Evolutionary conservation across 768 basidiomycete species (phyloP).

Genomic region (Boletellus ananas): DNA sequence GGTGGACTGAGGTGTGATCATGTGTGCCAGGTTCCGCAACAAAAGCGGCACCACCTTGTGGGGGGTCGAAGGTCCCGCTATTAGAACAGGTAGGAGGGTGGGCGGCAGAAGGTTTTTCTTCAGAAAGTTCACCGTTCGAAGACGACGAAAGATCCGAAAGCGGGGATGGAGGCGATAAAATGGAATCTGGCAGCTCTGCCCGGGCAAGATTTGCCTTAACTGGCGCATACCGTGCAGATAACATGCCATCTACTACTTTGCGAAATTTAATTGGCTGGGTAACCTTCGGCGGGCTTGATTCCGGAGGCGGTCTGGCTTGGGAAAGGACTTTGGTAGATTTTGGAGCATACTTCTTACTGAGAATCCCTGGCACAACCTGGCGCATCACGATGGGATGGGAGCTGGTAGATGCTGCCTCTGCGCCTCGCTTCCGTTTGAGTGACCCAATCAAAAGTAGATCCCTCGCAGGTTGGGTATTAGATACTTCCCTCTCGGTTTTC

Average conservation of each 20-base stretch:
- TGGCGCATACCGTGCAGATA: conserved; percentile 26
- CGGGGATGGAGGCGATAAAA: conserved; percentile 6
- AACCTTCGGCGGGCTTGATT: conserved; percentile 18
- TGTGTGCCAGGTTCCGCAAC: conserved; percentile 7
- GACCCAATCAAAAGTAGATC: conserved; percentile 10
- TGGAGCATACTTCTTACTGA: conserved; percentile 26
- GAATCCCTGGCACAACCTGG: conserved; percentile 37
- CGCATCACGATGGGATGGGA: conserved; percentile 31
- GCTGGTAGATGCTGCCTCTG: conserved; percentile 16
- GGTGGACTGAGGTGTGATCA: conserved; percentile 9
- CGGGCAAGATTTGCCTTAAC: conserved; percentile 14
- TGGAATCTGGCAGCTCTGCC: conserved; percentile 2
- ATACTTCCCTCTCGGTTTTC: conserved; percentile 9
- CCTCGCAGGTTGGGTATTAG: conserved; percentile 6
- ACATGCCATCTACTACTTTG: conserved; percentile 38
- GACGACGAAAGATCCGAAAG: conserved; percentile 26
- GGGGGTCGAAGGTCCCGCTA: neutral
- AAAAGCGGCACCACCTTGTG: conserved; percentile 2
- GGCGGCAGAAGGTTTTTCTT: neutral
- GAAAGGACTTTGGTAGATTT: conserved; percentile 17
- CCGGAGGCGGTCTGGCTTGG: conserved; percentile 9
- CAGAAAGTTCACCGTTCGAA: conserved; percentile 14
- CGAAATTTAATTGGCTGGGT: conserved; percentile 36
- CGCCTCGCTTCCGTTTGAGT: conserved; percentile 33
- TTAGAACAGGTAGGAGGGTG: neutral